Base-by-base conservation (phyloP, 2,329 filamentous ascomycete genomes). In the Mycocentrospora acerina region DNA sequence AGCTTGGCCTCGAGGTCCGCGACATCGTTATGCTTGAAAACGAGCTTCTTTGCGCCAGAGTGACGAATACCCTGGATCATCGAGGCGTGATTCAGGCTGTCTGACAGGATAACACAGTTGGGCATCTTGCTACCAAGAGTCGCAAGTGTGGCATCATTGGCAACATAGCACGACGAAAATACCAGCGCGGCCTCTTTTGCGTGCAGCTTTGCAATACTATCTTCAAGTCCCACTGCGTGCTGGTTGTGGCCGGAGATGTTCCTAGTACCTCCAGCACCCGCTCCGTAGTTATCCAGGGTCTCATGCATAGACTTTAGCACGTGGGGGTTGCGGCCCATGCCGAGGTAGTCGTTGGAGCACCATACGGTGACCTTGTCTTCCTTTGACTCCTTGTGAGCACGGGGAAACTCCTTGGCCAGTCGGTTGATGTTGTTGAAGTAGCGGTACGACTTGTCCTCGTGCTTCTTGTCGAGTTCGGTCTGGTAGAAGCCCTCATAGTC, bases 401-500 rank as follows among this genome's bases (percentile, higher is more conserved):
- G 88, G 19, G 93, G 93, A 49, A 98, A 98, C 51, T 97, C 89
- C 73, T 93, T 88, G 53, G 93, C 93, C 45, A 98, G 79, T 24
- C 93, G 90, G 66, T 98, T 98, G 82, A 98, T 98, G 77, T 98
- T 98, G 79, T 98, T 98, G 78, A 98, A 98, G 76, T 97, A 97
- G 64, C 93, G 88, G 76, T 98, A 98, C 35, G 90, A 96, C 76
- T 96, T 97, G 79, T 98, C 93, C 78, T 95, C 90, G 79, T 95
- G 93, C 76, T 98, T 98, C 81, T 96, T 97, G 59, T 96, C 89
- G 55, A 98, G 73, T 69, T 98, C 91, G 46, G 75, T 75, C 51
- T 84, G 74, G 73, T 97, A 98, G 71, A 96, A 98, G 31, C 69
- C 80, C 60, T 95, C 83, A 62, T 98, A 98, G 70, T 97, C 80